Percentiles rank a stretch among this genome's conserved stretches.
phyloP scores from a whole-genome alignment of 805 yeast genomes.

The Kodamaea fukazawae region DNA sequence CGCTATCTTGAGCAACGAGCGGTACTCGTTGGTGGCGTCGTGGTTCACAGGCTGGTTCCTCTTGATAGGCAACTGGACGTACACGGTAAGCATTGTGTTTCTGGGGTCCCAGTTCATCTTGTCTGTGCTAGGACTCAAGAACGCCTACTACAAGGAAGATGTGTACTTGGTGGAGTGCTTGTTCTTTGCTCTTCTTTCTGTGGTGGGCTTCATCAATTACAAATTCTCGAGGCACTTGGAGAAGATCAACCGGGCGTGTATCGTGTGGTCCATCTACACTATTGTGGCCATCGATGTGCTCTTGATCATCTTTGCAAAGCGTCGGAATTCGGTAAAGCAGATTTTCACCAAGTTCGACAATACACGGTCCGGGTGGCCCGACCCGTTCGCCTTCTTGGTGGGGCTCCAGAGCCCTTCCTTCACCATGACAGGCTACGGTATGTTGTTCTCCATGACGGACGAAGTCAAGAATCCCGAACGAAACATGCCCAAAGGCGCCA shows the following conservation, averaged over 20 bases:
- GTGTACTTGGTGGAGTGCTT: slow-evolving; percentile 53
- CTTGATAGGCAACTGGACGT: slow-evolving; percentile 73
- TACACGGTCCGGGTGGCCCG: slow-evolving; percentile 73
- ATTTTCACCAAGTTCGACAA: slow-evolving; percentile 69
- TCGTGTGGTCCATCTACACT: slow-evolving; percentile 73
- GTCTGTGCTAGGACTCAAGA: slow-evolving; percentile 61
- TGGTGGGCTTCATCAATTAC: slow-evolving; percentile 63
- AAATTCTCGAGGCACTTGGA: slow-evolving; percentile 60
- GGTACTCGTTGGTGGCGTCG: slow-evolving; percentile 55
- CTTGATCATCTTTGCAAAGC: slow-evolving; percentile 54
- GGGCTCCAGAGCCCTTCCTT: slow-evolving; percentile 78
- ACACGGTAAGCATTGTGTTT: slow-evolving; percentile 69
- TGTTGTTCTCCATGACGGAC: slow-evolving; percentile 77
- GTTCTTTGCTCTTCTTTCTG: slow-evolving; percentile 52
- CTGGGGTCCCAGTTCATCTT: slow-evolving; percentile 75
- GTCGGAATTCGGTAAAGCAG: slow-evolving; percentile 56
- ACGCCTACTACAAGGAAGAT: slow-evolving; percentile 57
- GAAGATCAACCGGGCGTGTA: slow-evolving; percentile 61
- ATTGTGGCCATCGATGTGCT: slow-evolving; percentile 65
- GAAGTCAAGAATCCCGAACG: slow-evolving; percentile 75
- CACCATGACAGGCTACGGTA: slow-evolving; percentile 80
- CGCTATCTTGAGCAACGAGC: slow-evolving; percentile 61
- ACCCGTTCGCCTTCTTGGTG: slow-evolving; percentile 64
- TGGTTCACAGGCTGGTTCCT: slow-evolving; percentile 82
- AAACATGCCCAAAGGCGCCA: slow-evolving; percentile 71